Evolutionary conservation across 768 basidiomycete genomes (phyloP).

Genomic region (Boletales sp.): DNA sequence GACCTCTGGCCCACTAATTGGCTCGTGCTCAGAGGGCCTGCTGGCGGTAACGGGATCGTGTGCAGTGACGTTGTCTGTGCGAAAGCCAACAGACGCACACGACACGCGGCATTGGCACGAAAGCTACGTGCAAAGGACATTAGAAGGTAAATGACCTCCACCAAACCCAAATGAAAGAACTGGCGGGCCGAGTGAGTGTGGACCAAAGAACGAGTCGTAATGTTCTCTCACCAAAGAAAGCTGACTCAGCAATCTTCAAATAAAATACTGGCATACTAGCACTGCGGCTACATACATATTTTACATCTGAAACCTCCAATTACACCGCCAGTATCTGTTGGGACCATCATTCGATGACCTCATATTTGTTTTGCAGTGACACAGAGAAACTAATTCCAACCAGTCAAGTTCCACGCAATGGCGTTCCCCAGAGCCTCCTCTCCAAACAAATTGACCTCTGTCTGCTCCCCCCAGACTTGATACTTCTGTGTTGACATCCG

Average conservation of each 20-base stretch:
- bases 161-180: conserved; percentile 3
- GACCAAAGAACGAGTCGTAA: background rate
- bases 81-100: conserved; percentile 10
- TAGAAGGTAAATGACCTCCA: conserved; percentile 16
- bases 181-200: background rate
- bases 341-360: too few species aligned
- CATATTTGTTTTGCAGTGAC: too few species aligned
- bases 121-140: conserved; percentile 24
- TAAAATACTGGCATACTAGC: too few species aligned
- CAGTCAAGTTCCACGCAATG: conserved; percentile 11
- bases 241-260: too few species aligned
- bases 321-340: too few species aligned
- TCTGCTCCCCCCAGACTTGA: conserved; percentile 14
- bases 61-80: conserved; percentile 6
- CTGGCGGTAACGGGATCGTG: conserved; percentile 10
- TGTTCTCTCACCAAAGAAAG: too few species aligned
- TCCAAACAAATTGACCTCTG: conserved; percentile 6
- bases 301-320: too few species aligned
- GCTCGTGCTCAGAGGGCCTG: conserved; percentile 2
- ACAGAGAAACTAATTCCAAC: background rate
- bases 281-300: too few species aligned
- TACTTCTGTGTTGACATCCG: conserved; percentile 9
- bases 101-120: conserved; percentile 10
- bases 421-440: conserved; percentile 1
- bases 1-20: conserved; percentile 16